A percentile compares a stretch with the other conserved stretches of the same genome.
These are phyloP conservation scores for Chamaecyparis obtusa DNA, from an alignment of 75 land plant genomes.

Conservation along the genomic window DNA sequence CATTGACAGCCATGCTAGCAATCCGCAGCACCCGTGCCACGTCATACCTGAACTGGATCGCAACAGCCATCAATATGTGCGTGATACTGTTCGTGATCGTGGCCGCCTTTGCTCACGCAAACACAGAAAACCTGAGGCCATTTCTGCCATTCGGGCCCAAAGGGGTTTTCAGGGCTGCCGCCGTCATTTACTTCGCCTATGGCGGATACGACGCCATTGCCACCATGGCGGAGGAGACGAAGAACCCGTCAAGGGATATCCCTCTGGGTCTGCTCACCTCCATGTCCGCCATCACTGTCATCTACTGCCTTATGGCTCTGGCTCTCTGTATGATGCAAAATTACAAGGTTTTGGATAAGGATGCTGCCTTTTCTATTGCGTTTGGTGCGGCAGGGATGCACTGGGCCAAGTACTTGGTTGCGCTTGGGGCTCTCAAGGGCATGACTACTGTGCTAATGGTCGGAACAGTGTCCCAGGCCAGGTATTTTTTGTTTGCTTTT, in stretches of 20 bases:
- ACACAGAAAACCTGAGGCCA: constrained; percentile 36
- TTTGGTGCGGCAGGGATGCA: constrained; percentile 63
- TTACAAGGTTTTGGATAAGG: constrained; percentile 53
- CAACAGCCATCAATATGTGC: constrained; percentile 31
- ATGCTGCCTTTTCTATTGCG: constrained; percentile 69
- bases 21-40: constrained; percentile 43
- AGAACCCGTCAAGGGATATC: constrained; percentile 70
- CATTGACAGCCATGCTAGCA: constrained; percentile 35
- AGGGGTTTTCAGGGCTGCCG: constrained; percentile 67
- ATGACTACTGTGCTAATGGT: constrained; percentile 77
- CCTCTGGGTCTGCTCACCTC: constrained; percentile 80
- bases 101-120: constrained; percentile 53
- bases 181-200: constrained; percentile 71
- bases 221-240: constrained; percentile 87
- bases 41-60: constrained; percentile 64
- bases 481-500: constrained; percentile 25
- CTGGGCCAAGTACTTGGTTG: constrained; percentile 85
- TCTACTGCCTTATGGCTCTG: constrained; percentile 81
- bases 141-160: constrained; percentile 56
- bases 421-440: constrained; percentile 78
- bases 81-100: constrained; percentile 67
- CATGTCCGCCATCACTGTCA: constrained; percentile 62
- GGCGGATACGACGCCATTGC: constrained; percentile 73
- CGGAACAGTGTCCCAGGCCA: constrained; percentile 61
- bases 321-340: constrained; percentile 66